Base-by-base conservation (phyloP, 2,329 filamentous ascomycete genomes). In the Aspergillus sojae region DNA sequence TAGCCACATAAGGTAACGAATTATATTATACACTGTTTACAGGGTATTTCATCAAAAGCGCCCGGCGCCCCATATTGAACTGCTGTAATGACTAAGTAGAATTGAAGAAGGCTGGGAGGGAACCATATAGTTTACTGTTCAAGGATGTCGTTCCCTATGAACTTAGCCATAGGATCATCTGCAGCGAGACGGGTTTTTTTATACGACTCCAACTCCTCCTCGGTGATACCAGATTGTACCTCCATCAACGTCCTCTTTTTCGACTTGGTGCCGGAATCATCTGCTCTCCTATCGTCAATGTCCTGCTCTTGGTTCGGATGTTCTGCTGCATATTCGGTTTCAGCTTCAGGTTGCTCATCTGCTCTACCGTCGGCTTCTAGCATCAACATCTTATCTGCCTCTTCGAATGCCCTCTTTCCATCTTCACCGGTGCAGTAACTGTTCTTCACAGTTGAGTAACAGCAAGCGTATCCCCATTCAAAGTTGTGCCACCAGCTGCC, bases 401-500 rank as follows among this genome's bases (percentile, higher is more conserved):
- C 90, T 70, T 94, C 89, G 78, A 92, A 93, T 1, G 93, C 94
- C 65, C 81, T 81, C 77, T 89, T 96, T 41, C 95, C 95, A 63
- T 91, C 92, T 65, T 95, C 92, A 30, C 95, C 95, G 0, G 94
- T 98, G 78, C 95, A 99, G 74, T 98, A 99, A 73, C 93, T 97
- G 79, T 99, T 98, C 80, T 96, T 97, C 66, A 96, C 87, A 26
- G 89, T 90, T 0, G 93, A 97, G 76, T 96, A 93, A 82, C 95
- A 99, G 78, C 95, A 99, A 26, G 91, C 87, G 78, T 97, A 99
- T 1, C 95, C 95, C 95, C 95, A 99, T 78, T 90, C 87, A 80
- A 97, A 98, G 74, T 92, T 89, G 59, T 89, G 87, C 95, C 95
- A 99, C 95, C 95, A 99, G 73, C 93, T 97, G 56, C 95, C 95